A percentile compares a stretch with the other conserved stretches of the same genome.
Evolutionary conservation across 371 early-diverging fungal genomes (phyloP).

Genomic region (Syncephalis plumigaleata): DNA sequence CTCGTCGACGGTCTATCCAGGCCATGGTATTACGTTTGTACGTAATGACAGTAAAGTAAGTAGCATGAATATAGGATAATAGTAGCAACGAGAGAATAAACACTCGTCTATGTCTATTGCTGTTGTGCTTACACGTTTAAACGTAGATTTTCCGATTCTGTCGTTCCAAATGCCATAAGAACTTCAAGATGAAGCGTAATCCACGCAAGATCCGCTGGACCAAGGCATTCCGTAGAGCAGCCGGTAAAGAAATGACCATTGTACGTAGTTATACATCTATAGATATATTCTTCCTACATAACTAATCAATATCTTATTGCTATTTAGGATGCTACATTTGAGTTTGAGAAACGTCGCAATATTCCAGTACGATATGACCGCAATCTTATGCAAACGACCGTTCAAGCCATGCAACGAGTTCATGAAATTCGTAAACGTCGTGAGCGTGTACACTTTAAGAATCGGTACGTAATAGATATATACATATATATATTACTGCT

Average conservation of each 20-base stretch:
- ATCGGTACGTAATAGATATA: slow-evolving; percentile 10
- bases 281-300: not conserved
- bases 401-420: slow-evolving; percentile 94
- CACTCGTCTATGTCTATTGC: not conserved
- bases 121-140: not conserved
- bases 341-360: slow-evolving; percentile 96
- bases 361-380: slow-evolving; percentile 94
- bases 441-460: slow-evolving; percentile 78
- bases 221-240: slow-evolving; percentile 94
- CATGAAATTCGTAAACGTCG: slow-evolving; percentile 81
- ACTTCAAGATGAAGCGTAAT: slow-evolving; percentile 99
- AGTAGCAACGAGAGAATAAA: not conserved
- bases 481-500: slow-evolving; percentile 8
- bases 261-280: slow-evolving; percentile 25
- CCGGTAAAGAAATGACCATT: slow-evolving; percentile 98
- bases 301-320: not conserved
- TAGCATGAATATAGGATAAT: too few species aligned
- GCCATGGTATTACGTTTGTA: slow-evolving; percentile 98
- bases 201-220: slow-evolving; percentile 99
- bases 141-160: slow-evolving; percentile 87
- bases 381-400: slow-evolving; percentile 81
- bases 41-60: slow-evolving; percentile 90
- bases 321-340: slow-evolving; percentile 76
- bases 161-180: slow-evolving; percentile 97
- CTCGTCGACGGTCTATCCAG: slow-evolving; percentile 95